These are phyloP conservation scores for Blastocystis sp. DNA, from an alignment of 352 stramenopile species.

Conservation along the genomic window DNA sequence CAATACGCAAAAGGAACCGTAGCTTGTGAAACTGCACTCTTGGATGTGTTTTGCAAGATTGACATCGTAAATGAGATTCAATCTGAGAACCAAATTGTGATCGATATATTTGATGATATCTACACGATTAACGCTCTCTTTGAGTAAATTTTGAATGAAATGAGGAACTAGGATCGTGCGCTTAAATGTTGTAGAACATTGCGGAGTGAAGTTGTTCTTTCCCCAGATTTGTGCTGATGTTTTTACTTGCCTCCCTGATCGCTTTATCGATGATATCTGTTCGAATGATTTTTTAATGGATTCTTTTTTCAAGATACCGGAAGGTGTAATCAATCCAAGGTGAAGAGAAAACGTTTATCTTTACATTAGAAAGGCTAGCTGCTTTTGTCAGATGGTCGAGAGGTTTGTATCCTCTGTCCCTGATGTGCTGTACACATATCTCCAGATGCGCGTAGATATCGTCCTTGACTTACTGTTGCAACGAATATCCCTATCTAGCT, in stretches of 20 bases:
- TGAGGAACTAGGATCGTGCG: background rate
- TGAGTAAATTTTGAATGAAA: background rate
- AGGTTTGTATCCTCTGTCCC: background rate
- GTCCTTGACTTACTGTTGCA: background rate
- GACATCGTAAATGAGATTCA: slow-evolving; percentile 34
- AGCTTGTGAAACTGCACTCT: background rate
- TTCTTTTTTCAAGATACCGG: slow-evolving; percentile 30
- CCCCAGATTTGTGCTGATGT: slow-evolving; percentile 42
- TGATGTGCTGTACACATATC: background rate
- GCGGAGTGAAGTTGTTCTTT: background rate
- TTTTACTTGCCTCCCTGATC: slow-evolving; percentile 16
- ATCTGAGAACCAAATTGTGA: background rate
- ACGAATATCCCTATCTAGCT: slow-evolving; percentile 20
- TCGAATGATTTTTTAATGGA: slow-evolving; percentile 49
- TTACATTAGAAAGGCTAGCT: background rate
- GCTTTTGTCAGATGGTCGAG: slow-evolving; percentile 41
- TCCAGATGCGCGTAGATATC: background rate
- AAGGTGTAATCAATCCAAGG: background rate
- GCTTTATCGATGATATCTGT: slow-evolving; percentile 41
- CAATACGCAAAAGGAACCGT: background rate
- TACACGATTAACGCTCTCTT: background rate
- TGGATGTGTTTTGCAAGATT: slow-evolving; percentile 1
- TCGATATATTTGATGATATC: slow-evolving; percentile 23
- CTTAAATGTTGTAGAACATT: background rate
- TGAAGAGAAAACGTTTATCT: background rate